Evolutionary conservation across 2,329 filamentous ascomycete genomes (phyloP), one percentile per base, ranked within the genome.

Genomic region (Talaromyces sp.): DNA sequence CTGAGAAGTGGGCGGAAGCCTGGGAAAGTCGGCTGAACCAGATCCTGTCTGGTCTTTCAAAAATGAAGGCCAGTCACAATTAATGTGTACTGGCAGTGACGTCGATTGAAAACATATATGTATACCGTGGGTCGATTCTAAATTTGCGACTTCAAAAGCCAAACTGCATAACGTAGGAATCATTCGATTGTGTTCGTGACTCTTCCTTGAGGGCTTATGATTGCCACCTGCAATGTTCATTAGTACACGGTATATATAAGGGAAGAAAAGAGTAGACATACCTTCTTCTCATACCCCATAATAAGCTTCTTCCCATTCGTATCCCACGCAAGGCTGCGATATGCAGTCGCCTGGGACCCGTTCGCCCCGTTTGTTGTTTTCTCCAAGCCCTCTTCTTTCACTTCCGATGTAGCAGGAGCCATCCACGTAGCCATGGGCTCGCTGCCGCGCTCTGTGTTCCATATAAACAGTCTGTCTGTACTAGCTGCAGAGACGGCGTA

Each of bases 271-370:
- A 50, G 11, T 29, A 29, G 51, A 67, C 72, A 46, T 72, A 83
- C 80, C 76, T 81, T 77, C 63, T 75, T 77, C 31, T 76, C 77
- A 60, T 80, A 74, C 27, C 78, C 79, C 66, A 81, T 80, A 1
- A 78, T 79, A 60, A 84, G 72, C 65, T 77, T 81, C 65, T 80
- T 80, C n/a, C 81, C 80, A 67, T 83, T 79, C 12, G 73, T 74
- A 67, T 82, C 81, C 82, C 82, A 84, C 31, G 75, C 76, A 56
- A 84, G 69, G 29, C 74, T 72, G 53, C 78, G 72, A 62, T 77
- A 73, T 19, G 69, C 61, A 10, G 66, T 58, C 14, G 67, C 65
- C 12, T 61, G 31, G 53, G 60, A 65, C 26, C 68, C 74, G 62
- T 77, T 75, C 19, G 75, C 65, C 46, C 75, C 75, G 59, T 75